Conservation (phyloP, 768 basidiomycete species). For the Lentinula guzmanii region DNA sequence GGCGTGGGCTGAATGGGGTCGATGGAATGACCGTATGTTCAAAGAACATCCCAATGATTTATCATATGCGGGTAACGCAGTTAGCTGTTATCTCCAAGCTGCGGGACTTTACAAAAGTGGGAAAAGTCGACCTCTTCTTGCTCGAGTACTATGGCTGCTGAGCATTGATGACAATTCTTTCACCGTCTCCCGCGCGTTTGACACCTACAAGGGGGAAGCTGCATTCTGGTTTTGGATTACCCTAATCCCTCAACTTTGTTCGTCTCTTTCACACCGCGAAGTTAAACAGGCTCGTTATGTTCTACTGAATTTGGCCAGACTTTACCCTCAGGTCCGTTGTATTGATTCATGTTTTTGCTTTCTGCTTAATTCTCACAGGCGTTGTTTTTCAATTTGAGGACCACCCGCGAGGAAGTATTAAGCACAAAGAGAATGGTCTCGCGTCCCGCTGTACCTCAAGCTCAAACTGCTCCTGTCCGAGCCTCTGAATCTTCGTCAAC, state of each 20-base stretch:
- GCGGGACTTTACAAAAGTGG: conserved; percentile 91
- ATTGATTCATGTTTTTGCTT: neutral
- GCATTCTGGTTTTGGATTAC: conserved; percentile 99
- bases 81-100: conserved; percentile 96
- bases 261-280: conserved; percentile 87
- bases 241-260: conserved; percentile 87
- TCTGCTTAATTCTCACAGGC: conserved; percentile 45
- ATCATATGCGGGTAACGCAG: conserved; percentile 79
- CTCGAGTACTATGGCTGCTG: conserved; percentile 93
- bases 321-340: conserved; percentile 79
- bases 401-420: conserved; percentile 67
- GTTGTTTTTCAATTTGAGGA: conserved; percentile 91
- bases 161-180: conserved; percentile 79
- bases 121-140: conserved; percentile 87
- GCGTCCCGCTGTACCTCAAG: conserved; percentile 13
- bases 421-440: conserved; percentile 31
- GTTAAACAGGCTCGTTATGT: conserved; percentile 89
- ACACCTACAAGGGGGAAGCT: conserved; percentile 93
- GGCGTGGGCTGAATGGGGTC: conserved; percentile 98
- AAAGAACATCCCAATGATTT: conserved; percentile 75
- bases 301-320: conserved; percentile 82
- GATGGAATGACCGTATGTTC: conserved; percentile 90
- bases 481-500: conserved; percentile 13
- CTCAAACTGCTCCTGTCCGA: neutral
- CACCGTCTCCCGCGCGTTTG: conserved; percentile 76